These are phyloP conservation scores for Crotalaria pallida DNA, from an alignment of 306 rosid genomes.

Conservation along the genomic window DNA sequence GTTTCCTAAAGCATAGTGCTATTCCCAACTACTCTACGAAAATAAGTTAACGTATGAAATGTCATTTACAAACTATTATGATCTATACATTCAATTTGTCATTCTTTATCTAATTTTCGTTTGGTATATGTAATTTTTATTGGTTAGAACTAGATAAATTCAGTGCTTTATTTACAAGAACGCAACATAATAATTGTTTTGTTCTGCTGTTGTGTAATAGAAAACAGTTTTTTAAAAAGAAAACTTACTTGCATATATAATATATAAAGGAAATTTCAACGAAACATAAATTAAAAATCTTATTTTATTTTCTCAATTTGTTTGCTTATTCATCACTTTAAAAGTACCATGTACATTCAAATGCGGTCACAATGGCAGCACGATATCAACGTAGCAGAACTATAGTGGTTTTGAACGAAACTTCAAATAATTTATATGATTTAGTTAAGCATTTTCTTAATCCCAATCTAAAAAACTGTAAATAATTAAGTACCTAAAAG, in stretches of 20 bases:
- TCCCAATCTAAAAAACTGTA: too few relatives aligned
- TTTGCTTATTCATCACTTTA: not conserved
- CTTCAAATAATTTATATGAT: not conserved
- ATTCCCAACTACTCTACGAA: not conserved
- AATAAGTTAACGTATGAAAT: not conserved
- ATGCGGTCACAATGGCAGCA: not conserved
- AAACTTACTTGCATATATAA: not conserved
- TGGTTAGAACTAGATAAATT: not conserved
- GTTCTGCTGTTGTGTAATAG: not conserved
- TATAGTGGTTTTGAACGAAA: not conserved
- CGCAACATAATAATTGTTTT: not conserved
- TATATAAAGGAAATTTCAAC: not conserved
- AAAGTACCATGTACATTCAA: not conserved
- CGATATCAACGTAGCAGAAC: not conserved
- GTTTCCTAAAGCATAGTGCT: conserved; percentile 16
- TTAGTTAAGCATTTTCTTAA: too few relatives aligned
- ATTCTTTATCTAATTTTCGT: not conserved
- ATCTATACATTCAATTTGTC: not conserved
- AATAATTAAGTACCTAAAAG: too few relatives aligned
- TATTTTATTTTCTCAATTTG: not conserved
- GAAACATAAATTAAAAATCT: not conserved
- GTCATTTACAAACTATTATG: not conserved
- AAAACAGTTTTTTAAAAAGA: too few relatives aligned
- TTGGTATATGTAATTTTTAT: not conserved
- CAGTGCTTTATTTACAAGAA: not conserved